Evolutionary conservation across 768 basidiomycete species (phyloP), one percentile per base, ranked within the genome.

Genomic region (Tricholoma sp.): DNA sequence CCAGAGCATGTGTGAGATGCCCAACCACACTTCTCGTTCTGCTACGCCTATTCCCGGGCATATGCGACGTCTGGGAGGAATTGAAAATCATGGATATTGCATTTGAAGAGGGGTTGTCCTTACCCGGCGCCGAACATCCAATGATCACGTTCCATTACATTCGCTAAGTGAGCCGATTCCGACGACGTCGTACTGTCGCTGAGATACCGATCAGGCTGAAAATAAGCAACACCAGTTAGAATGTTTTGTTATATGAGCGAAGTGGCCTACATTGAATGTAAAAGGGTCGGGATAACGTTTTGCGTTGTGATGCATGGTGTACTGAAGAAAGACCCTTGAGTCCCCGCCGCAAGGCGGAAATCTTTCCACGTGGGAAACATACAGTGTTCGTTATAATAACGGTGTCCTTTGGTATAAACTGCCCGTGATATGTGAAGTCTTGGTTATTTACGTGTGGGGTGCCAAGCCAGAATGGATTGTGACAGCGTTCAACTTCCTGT

Each of bases 51-150:
- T 74, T 8, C 76, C 79, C 1, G 76, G 76, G 59, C 79, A 79
- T 51, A 79, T 27, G 24, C 24, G 24, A 27, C 24, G 24, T 5
- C 24, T 27, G 24, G 24, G 2, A 3, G 24, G 24, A 27, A 27
- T 27, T 27, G 2, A 27, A 27, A 27, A 27, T 27, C 24, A 27
- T 27, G 5, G 5, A 27, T 27, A 27, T 27, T 27, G 24, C 3
- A 27, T 5, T 27, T 27, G 24, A 27, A 0, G 16, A 9, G n/a
- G 37, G 7, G 16, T 56, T 39, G 57, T 5, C 2, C 59, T 32
- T 60, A 81, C 79, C 79, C 79, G 1, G 66, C 77, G 14, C 79
- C 79, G 53, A 79, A 81, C 64, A 73, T 72, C 79, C 79, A 81
- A 55, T 81, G 77, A 58, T 81, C 79, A 35, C 79, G 73, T 52